Evolutionary conservation across 73 alveolate species (phyloP).

Genomic region (Durusdinium trenchii): DNA sequence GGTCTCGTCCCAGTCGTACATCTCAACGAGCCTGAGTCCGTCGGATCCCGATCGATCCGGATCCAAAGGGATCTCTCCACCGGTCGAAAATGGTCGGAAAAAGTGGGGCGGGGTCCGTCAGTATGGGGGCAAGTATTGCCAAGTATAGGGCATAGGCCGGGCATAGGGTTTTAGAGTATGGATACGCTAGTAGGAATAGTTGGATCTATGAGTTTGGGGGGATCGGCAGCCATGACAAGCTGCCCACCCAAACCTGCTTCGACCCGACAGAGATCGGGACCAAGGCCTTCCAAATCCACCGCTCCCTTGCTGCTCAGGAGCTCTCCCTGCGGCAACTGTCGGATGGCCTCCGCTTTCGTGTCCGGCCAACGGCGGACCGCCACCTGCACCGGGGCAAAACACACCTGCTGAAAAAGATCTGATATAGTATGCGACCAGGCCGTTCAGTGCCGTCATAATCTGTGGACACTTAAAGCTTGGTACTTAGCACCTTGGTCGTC

Average conservation of each 20-base stretch:
- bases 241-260: not conserved
- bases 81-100: too few relatives aligned
- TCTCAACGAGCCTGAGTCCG: slow-evolving; percentile 52
- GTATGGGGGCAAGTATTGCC: too few relatives aligned
- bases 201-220: too few relatives aligned
- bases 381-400: not conserved
- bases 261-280: not conserved
- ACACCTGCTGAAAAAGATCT: too few relatives aligned
- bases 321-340: slow-evolving; percentile 88
- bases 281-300: not conserved
- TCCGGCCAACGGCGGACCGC: slow-evolving; percentile 69
- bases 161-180: too few relatives aligned
- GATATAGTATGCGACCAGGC: too few relatives aligned
- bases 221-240: not conserved
- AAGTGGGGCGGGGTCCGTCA: too few relatives aligned
- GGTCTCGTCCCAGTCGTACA: slow-evolving; percentile 77
- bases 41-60: not conserved
- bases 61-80: not conserved
- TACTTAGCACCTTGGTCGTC: too few relatives aligned
- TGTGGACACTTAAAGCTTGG: too few relatives aligned
- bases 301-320: not conserved
- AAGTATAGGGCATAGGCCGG: too few relatives aligned
- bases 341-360: slow-evolving; percentile 52
- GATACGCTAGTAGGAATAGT: too few relatives aligned
- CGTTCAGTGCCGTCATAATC: too few relatives aligned